These are phyloP conservation scores for Madurella fahalii DNA, from an alignment of 2,329 filamentous ascomycete species.

Conservation along the genomic window DNA sequence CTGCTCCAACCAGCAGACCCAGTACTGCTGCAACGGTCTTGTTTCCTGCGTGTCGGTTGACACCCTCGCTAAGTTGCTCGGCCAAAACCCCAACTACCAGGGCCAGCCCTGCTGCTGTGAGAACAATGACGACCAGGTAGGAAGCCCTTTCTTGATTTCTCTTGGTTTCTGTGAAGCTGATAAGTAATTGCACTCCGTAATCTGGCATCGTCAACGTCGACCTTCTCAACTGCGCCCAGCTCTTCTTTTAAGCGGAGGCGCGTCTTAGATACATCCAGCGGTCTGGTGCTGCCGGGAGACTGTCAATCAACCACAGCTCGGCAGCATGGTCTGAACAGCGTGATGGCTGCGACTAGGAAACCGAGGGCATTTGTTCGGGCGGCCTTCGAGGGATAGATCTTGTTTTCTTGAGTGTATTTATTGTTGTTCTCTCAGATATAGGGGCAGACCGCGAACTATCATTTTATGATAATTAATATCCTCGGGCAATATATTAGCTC, in stretches of 20 bases:
- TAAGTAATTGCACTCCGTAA: not conserved
- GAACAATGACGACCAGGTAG: constrained; percentile 1
- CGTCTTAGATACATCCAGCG: no score
- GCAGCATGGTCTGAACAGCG: no score
- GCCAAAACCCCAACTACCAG: not conserved
- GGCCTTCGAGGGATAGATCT: no score
- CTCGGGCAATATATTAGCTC: no score
- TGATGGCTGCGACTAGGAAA: no score
- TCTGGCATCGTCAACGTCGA: constrained; percentile 10
- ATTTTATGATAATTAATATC: no score
- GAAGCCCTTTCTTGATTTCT: not conserved
- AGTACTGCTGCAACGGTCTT: constrained; percentile 14
- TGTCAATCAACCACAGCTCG: no score
- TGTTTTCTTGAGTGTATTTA: no score
- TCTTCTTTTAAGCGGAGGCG: constrained; percentile 1
- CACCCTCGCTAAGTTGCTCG: not conserved
- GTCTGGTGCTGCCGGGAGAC: no score
- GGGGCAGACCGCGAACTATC: no score
- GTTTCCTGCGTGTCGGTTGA: not conserved
- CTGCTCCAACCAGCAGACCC: not conserved
- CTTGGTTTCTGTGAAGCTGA: not conserved
- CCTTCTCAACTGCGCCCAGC: constrained; percentile 6
- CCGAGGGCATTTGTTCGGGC: no score
- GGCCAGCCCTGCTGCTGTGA: constrained; percentile 16
- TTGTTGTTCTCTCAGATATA: no score